These are phyloP conservation scores for Ceratobasidium sp. DNA, from an alignment of 1,284 basidiomycete genomes.

Conservation along the genomic window DNA sequence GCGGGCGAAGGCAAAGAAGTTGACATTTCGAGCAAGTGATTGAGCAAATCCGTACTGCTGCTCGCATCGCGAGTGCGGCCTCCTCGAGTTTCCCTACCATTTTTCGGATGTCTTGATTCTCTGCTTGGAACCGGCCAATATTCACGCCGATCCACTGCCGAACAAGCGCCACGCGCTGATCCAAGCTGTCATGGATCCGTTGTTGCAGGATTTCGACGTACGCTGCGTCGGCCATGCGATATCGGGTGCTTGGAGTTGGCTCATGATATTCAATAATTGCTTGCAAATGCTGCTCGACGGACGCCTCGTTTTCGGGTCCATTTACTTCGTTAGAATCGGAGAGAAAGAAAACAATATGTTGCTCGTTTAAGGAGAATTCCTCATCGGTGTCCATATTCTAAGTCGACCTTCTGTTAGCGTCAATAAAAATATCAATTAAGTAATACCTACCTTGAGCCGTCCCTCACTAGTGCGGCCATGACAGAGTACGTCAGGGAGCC, in stretches of 20 bases:
- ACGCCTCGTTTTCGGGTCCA: not conserved
- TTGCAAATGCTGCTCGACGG: not conserved
- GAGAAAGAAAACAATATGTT: constrained; percentile 13
- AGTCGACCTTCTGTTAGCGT: not conserved
- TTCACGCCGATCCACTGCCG: constrained; percentile 64
- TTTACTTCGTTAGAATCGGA: not conserved
- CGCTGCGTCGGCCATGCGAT: not conserved
- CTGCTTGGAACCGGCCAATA: constrained; percentile 59
- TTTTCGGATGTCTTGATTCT: constrained; percentile 59
- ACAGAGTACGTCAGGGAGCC: not conserved
- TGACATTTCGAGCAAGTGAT: constrained; percentile 61
- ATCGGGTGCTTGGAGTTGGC: not conserved
- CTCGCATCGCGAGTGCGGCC: constrained; percentile 58
- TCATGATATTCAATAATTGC: not conserved
- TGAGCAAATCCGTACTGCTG: constrained; percentile 62
- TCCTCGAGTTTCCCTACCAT: constrained; percentile 56
- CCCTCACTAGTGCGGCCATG: constrained; percentile 5
- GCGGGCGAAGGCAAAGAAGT: constrained; percentile 60
- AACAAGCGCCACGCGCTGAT: constrained; percentile 60
- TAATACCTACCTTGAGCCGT: constrained; percentile 8
- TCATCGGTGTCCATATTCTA: constrained; percentile 40
- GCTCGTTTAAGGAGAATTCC: not conserved
- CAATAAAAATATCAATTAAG: not conserved
- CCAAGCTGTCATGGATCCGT: constrained; percentile 57
- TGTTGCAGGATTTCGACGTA: constrained; percentile 49